Evolutionary conservation across 208 protist genomes (phyloP).

Genomic region (Leishmania gerbilli): DNA sequence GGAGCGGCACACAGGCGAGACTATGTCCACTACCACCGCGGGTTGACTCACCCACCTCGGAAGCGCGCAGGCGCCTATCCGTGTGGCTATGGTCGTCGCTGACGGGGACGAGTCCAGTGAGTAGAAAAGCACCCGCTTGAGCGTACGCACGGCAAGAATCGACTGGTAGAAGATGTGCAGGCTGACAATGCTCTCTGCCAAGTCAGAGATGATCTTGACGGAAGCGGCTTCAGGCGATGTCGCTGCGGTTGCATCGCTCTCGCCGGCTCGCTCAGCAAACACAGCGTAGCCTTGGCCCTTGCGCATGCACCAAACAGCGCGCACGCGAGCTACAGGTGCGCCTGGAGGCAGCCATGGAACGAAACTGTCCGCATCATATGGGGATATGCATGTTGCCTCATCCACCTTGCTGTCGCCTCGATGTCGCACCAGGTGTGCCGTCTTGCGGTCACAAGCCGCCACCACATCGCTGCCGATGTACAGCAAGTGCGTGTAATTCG

Average conservation of each 20-base stretch:
- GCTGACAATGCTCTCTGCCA: conserved; percentile 24
- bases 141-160: conserved; percentile 37
- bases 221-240: not conserved
- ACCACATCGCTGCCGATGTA: conserved; percentile 34
- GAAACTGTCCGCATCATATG: conserved; percentile 30
- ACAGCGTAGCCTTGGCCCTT: conserved; percentile 14
- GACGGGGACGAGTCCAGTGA: conserved; percentile 32
- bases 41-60: conserved; percentile 8
- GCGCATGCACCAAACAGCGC: conserved; percentile 21
- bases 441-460: conserved; percentile 43
- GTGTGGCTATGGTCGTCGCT: conserved; percentile 5
- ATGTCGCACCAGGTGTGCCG: conserved; percentile 37
- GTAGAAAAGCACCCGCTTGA: conserved; percentile 36
- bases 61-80: conserved; percentile 21
- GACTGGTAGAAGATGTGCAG: conserved; percentile 47
- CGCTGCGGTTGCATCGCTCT: conserved; percentile 2
- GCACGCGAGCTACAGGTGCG: conserved; percentile 4
- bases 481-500: conserved; percentile 47
- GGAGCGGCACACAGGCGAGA: conserved; percentile 10
- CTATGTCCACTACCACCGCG: conserved; percentile 7
- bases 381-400: conserved; percentile 29
- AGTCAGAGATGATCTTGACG: conserved; percentile 9
- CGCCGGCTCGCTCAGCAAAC: conserved; percentile 15
- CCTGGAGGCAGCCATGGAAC: conserved; percentile 54
- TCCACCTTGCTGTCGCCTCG: conserved; percentile 7